A percentile compares a stretch with the other conserved stretches of the same genome.
Evolutionary conservation across 2,329 filamentous ascomycete genomes (phyloP).

Genomic region (Didymella lethalis): DNA sequence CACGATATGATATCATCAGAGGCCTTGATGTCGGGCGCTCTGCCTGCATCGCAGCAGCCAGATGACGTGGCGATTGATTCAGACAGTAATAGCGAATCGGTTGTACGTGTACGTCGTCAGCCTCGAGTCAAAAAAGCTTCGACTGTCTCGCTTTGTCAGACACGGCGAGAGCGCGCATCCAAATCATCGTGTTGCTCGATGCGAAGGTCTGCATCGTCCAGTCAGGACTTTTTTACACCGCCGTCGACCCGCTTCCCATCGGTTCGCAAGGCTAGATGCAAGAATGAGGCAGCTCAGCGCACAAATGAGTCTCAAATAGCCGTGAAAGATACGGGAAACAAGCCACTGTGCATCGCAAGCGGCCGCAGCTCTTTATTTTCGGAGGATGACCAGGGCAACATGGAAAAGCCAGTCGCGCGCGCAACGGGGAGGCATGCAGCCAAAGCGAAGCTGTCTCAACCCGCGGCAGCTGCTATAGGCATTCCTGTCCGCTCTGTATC

Average conservation of each 20-base stretch:
- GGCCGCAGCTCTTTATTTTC: background rate
- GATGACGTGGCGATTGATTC: background rate
- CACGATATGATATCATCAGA: background rate
- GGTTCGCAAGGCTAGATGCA: background rate
- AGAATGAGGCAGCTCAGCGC: background rate
- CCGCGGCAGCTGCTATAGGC: background rate
- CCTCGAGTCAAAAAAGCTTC: background rate
- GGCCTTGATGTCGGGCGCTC: background rate
- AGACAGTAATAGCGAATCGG: background rate
- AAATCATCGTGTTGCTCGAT: conserved; percentile 13
- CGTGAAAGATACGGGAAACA: too few species aligned
- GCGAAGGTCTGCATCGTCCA: conserved; percentile 7
- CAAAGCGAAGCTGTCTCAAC: background rate
- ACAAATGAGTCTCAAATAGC: background rate
- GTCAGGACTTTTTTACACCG: conserved; percentile 29
- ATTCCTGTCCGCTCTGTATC: background rate
- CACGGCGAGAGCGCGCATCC: background rate
- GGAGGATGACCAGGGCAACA: background rate
- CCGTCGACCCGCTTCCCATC: conserved; percentile 18
- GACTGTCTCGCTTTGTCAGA: background rate
- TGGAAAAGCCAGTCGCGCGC: background rate
- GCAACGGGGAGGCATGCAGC: background rate
- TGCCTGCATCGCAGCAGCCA: background rate
- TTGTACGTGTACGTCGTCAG: background rate
- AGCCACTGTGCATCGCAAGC: background rate